A percentile compares a stretch with the other conserved stretches of the same genome.
Conservation (phyloP, 495 filamentous ascomycete genomes). For the Diplogelasinospora grovesii region DNA sequence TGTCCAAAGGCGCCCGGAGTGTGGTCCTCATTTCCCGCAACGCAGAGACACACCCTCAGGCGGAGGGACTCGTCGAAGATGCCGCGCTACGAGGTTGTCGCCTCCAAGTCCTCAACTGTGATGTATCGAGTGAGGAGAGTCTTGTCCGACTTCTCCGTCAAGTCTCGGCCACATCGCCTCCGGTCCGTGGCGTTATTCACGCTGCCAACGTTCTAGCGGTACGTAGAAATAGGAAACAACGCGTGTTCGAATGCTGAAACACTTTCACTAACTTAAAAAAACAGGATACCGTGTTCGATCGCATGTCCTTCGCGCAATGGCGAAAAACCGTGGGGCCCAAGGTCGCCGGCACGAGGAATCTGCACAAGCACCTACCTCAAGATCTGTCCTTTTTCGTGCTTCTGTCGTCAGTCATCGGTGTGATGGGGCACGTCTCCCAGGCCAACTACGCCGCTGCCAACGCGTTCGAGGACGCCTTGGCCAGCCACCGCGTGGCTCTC, state of each 20-base stretch:
- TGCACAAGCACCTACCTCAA: conserved; percentile 8
- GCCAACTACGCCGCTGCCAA: conserved; percentile 55
- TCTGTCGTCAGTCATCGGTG: conserved; percentile 47
- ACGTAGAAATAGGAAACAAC: no score
- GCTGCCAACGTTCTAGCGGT: conserved; percentile 26
- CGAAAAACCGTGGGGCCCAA: conserved; percentile 43
- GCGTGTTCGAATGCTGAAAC: no score
- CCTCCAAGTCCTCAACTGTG: conserved; percentile 20
- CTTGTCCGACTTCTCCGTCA: not conserved
- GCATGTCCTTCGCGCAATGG: conserved; percentile 31
- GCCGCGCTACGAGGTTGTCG: conserved; percentile 3
- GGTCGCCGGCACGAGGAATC: conserved; percentile 33
- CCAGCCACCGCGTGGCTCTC: conserved; percentile 25
- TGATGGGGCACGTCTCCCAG: conserved; percentile 43
- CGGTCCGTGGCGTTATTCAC: conserved; percentile 44
- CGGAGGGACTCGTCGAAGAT: conserved; percentile 13
- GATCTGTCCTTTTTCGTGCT: conserved; percentile 55
- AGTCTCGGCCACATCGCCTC: conserved; percentile 27
- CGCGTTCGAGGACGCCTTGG: conserved; percentile 47
- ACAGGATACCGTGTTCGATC: conserved; percentile 24
- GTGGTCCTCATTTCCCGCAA: conserved; percentile 46
- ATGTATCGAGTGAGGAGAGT: conserved; percentile 25
- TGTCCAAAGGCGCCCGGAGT: conserved; percentile 41
- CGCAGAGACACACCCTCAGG: conserved; percentile 5
- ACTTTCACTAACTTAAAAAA: no score